phyloP scores from a whole-genome alignment of 1,284 basidiomycete genomes.

The Pseudozyma sp. region DNA sequence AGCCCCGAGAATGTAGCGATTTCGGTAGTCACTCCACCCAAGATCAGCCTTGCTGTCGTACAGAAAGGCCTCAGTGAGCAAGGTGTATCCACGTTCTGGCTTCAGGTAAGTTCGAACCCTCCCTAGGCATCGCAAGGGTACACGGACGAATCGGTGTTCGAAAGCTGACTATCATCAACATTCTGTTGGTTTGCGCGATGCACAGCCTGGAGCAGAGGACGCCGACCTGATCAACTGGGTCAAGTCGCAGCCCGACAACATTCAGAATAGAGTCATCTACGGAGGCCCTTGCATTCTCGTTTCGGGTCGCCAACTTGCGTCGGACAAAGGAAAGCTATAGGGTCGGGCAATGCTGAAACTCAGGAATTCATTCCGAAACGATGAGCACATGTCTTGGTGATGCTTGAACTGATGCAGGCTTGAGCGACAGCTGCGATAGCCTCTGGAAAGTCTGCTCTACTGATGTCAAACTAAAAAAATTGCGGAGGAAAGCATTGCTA shows the following conservation, averaged over 20 bases:
- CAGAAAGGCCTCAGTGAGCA: slow-evolving; percentile 49
- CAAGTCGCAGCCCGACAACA: slow-evolving; percentile 40
- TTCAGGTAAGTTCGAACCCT: slow-evolving; percentile 57
- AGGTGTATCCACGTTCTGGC: slow-evolving; percentile 59
- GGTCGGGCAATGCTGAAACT: too few species aligned
- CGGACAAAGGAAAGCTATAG: slow-evolving; percentile 59
- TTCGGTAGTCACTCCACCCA: slow-evolving; percentile 64
- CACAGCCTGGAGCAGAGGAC: slow-evolving; percentile 63
- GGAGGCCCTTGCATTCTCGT: slow-evolving; percentile 66
- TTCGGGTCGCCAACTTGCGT: slow-evolving; percentile 57
- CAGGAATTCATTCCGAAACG: not conserved
- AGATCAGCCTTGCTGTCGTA: slow-evolving; percentile 55
- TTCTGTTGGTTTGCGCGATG: too few species aligned
- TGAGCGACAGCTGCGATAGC: too few species aligned
- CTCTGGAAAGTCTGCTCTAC: too few species aligned
- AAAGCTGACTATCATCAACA: not conserved
- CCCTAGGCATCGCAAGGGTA: too few species aligned
- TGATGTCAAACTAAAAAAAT: not conserved
- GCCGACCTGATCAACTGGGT: slow-evolving; percentile 59
- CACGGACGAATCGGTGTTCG: too few species aligned
- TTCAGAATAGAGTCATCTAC: slow-evolving; percentile 59
- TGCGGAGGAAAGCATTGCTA: not conserved
- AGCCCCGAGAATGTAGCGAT: slow-evolving; percentile 47
- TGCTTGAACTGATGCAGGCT: not conserved
- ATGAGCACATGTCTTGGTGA: not conserved